Percentiles rank a stretch among this genome's conserved stretches.
Evolutionary conservation across 305 asterid species (phyloP).

Genomic region (Fraxinus ornus): DNA sequence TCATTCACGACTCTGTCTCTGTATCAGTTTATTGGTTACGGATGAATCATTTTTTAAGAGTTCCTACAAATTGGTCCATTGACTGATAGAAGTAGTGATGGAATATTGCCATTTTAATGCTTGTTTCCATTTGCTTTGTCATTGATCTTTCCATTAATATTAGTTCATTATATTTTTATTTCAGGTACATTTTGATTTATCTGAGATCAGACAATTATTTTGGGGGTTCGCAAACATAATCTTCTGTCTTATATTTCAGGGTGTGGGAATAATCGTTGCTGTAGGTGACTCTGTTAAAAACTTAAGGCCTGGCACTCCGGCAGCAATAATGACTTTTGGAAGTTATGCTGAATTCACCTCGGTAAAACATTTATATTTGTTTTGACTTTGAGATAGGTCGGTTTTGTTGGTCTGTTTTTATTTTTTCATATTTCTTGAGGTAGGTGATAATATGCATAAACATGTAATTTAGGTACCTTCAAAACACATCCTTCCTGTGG

Average conservation of each 20-base stretch:
- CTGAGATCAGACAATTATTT: neutral
- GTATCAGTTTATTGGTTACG: conserved; percentile 1
- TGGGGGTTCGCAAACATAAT: conserved; percentile 8
- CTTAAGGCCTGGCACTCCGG: conserved; percentile 87
- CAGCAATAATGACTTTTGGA: conserved; percentile 93
- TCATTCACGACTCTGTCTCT: conserved; percentile 4
- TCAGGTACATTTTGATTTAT: neutral
- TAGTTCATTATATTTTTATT: neutral
- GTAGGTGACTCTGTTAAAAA: conserved; percentile 77
- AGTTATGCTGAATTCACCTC: conserved; percentile 79
- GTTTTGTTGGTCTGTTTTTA: neutral
- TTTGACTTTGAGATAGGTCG: conserved; percentile 9
- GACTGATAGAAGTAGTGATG: neutral
- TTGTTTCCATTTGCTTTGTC: neutral
- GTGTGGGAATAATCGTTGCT: conserved; percentile 93
- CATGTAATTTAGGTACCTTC: conserved; percentile 56
- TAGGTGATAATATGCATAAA: conserved; percentile 7
- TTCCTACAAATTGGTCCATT: conserved; percentile 4
- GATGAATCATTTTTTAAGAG: neutral
- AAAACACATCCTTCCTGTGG: conserved; percentile 89
- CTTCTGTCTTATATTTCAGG: conserved; percentile 46
- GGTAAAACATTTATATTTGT: conserved; percentile 42
- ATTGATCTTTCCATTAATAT: neutral
- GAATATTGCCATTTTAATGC: neutral
- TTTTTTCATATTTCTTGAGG: conserved; percentile 12